Evolutionary conservation across 768 basidiomycete species (phyloP).

Genomic region (Lactarius hatsudake): DNA sequence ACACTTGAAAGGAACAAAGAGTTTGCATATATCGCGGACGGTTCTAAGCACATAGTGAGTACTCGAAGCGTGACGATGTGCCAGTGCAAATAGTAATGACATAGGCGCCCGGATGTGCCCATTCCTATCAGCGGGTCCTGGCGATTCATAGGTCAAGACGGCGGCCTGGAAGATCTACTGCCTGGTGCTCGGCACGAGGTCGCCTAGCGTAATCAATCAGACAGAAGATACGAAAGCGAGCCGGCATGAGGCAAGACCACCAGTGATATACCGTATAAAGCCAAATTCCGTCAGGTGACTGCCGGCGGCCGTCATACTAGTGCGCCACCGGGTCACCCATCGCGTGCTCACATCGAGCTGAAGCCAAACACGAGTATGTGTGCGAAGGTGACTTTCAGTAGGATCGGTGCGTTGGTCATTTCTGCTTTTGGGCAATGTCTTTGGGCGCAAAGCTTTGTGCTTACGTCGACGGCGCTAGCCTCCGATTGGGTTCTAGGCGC

Average conservation of each 20-base stretch:
- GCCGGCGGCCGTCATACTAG: background rate
- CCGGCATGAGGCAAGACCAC: constrained; percentile 14
- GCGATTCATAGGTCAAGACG: background rate
- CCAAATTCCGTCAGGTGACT: constrained; percentile 24
- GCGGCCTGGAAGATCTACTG: background rate
- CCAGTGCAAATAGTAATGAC: constrained; percentile 10
- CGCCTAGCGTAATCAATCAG: background rate
- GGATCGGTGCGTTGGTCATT: constrained; percentile 5
- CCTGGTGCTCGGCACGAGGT: constrained; percentile 19
- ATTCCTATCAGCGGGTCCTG: background rate
- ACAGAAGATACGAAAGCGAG: constrained; percentile 11
- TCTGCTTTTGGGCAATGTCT: background rate
- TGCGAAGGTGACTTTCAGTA: background rate
- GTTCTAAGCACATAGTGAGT: background rate
- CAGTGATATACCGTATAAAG: constrained; percentile 10
- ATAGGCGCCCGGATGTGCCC: constrained; percentile 6
- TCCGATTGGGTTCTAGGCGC: constrained; percentile 20
- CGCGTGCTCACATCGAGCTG: constrained; percentile 11
- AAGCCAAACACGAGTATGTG: constrained; percentile 9
- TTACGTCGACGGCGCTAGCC: constrained; percentile 20
- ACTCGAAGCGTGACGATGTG: constrained; percentile 2
- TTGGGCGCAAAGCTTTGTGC: background rate
- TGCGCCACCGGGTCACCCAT: background rate
- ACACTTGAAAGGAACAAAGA: background rate
- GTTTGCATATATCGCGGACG: background rate